Evolutionary conservation across 116 monocot species (phyloP), one percentile per base, ranked within the genome.

Genomic region (Phalaenopsis hybrid): DNA sequence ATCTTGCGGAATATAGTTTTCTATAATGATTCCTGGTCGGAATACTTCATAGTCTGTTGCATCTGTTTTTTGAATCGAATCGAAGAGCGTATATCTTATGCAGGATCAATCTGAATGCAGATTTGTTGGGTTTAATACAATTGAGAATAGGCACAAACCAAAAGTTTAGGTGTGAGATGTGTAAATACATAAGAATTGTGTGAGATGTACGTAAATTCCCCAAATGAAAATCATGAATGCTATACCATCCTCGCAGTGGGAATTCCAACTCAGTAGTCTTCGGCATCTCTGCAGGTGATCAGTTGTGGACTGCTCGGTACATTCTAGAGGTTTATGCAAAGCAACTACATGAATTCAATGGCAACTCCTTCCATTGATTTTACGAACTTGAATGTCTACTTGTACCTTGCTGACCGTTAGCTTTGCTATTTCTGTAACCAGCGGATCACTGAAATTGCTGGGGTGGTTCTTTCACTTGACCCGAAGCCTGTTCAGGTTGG

Each of bases 361-460:
- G 37, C 20, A 63, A 17, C 67, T 68, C 20, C 68, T 68, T 65
- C n/a, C 65, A 65, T 65, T 68, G 33, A 33, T 74, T 74, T 12
- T 3, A 74, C 43, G 17, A 74, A 43, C 44, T 74, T 74, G 33
- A 8, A 10, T 48, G 48, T 48, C 4, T 48, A 48, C 6, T 48
- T 6, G 0, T 48, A 48, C 10, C 10, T 48, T 48, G 48, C 48
- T 48, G 48, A 10, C 48, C 48, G 6, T 48, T 48, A 12, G 17
- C 8, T 15, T 74, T 17, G 33, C 2, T 74, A 17, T 74, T 74
- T 74, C 74, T 74, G 43, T 74, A 33, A 84, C 74, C 86, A 96
- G 96, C 88, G 94, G 67, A 94, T 96, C 57, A 92, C 94, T 18
- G 96, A 96, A 79, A 88, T 96, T 76, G 94, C 96, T 5, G 92